Evolutionary conservation across 192 early-diverging fungal genomes (phyloP).

Genomic region (Coemansia sp.): DNA sequence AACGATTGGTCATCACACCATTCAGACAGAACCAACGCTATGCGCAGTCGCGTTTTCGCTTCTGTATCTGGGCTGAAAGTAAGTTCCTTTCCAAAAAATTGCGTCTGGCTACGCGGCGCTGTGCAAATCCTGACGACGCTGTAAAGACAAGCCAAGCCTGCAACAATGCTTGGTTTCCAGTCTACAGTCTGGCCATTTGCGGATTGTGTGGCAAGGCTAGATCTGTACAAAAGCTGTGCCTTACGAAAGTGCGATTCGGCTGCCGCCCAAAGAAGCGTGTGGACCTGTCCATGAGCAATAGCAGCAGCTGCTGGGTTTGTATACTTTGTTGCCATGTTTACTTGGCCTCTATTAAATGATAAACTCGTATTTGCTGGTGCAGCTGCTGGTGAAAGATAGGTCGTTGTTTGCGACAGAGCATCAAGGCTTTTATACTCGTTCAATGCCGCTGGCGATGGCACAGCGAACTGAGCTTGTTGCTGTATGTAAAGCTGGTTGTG

Average conservation of each 20-base stretch:
- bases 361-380: neutral
- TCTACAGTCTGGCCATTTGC: neutral
- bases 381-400: constrained; percentile 1
- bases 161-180: constrained; percentile 24
- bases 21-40: constrained; percentile 36
- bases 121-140: constrained; percentile 33
- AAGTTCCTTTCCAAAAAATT: constrained; percentile 6
- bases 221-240: constrained; percentile 20
- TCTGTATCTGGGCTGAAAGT: constrained; percentile 37
- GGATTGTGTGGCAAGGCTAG: neutral
- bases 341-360: neutral
- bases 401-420: constrained; percentile 2
- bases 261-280: constrained; percentile 30
- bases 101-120: constrained; percentile 9
- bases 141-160: constrained; percentile 39
- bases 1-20: constrained; percentile 16
- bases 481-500: neutral
- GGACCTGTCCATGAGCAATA: constrained; percentile 10
- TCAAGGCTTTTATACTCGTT: neutral
- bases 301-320: neutral
- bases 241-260: constrained; percentile 41
- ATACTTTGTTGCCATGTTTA: neutral
- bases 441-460: neutral
- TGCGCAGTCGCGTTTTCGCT: constrained; percentile 44
- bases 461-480: neutral